A percentile compares a stretch with the other conserved stretches of the same genome.
Conservation (phyloP, 495 filamentous ascomycete genomes). For the Penicillium coprophilum region DNA sequence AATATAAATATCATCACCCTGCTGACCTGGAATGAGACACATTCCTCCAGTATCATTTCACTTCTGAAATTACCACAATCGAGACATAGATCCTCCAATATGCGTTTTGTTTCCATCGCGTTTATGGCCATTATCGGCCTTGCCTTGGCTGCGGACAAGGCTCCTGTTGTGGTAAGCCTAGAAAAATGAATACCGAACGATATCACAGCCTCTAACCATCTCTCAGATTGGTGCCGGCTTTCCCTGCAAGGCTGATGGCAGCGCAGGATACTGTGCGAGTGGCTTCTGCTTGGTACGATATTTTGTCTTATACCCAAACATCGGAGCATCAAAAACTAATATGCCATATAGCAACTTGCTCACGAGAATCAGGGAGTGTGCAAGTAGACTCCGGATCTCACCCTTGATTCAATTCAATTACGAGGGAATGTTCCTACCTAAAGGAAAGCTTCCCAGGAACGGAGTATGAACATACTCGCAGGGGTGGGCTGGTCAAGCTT, state of each 20-base stretch:
- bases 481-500: neutral
- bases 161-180: neutral
- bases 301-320: too few species aligned
- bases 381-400: neutral
- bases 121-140: conserved; percentile 4
- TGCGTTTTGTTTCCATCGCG: conserved; percentile 1
- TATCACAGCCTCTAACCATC: neutral
- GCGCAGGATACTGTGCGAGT: conserved; percentile 4
- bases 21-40: neutral
- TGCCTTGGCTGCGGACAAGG: conserved; percentile 5
- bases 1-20: conserved; percentile 2
- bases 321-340: neutral
- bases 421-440: neutral
- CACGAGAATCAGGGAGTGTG: neutral
- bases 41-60: neutral
- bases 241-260: conserved; percentile 2
- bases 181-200: neutral
- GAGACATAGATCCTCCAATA: neutral
- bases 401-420: neutral
- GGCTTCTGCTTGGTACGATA: conserved; percentile 1
- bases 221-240: neutral
- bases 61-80: neutral
- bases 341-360: neutral
- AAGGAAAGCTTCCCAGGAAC: neutral
- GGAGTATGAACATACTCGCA: neutral